Base-by-base conservation (phyloP, 1,284 basidiomycete species). In the Trichosporon inkin region DNA sequence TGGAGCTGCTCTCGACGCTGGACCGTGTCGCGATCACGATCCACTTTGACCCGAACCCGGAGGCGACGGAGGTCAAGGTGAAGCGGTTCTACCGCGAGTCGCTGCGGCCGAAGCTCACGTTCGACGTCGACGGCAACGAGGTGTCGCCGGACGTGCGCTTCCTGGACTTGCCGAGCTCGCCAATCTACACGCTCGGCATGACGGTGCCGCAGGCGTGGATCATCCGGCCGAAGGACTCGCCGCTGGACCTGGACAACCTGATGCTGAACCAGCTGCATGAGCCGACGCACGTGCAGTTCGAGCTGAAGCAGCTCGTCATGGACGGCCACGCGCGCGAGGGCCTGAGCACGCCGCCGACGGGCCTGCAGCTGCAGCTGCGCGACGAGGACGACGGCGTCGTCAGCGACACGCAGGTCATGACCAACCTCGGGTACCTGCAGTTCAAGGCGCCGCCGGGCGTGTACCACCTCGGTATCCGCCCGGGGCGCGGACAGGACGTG, bases 211-310 rank as follows among this genome's bases (percentile, higher is more conserved):
- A 86, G 1, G 85, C 93, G 0, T 98, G 95, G 93, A 84, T 98
- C 17, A 90, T 93, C 14, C 88, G 92, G 53, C 93, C 95, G 0
- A 84, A 85, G 20, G 86, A 92, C 70, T 90, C 93, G 0, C 81
- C 89, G 0, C 91, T 96, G 67, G 95, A 99, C 75, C 85, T 99
- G 22, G 96, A 99, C 80, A 99, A 99, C 72, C 89, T 99, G 58
- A 88, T 93, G 41, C 84, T 98, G 7, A 82, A 83, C 28, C 84
- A 89, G 53, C 80, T 82, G 16, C 62, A 63, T 52, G 63, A 68
- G 2, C 76, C 55, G 81, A 88, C 57, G 6, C 82, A 97, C n/a
- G 85, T 90, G 59, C 88, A 88, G 0, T 97, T 95, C 79, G 85
- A 88, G 59, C 85, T 99, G 10, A 92, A 96, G 71, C 89, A 92